Conservation (phyloP, 2,329 filamentous ascomycete species). For the Fusarium sp. region DNA sequence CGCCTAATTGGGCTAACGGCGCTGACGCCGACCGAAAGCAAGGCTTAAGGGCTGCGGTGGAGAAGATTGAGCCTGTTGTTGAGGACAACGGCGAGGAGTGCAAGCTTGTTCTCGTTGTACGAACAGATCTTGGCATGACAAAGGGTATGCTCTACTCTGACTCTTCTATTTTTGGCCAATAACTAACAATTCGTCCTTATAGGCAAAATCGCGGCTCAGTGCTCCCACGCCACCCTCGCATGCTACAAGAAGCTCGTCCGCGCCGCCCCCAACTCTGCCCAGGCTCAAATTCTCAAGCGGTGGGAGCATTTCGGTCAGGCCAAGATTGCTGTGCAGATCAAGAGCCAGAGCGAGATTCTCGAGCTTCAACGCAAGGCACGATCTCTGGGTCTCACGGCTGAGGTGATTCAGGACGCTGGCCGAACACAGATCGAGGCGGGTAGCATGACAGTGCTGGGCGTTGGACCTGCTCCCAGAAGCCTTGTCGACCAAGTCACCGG, state of each 20-base stretch:
- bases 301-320: constrained; percentile 92
- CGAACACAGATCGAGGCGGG: constrained; percentile 96
- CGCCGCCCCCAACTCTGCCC: constrained; percentile 65
- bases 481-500: constrained; percentile 89
- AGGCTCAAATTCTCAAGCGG: constrained; percentile 76
- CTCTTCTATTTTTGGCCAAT: fast-evolving
- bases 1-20: constrained; percentile 75
- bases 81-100: constrained; percentile 77
- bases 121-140: constrained; percentile 96
- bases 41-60: constrained; percentile 61
- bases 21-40: constrained; percentile 70
- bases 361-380: constrained; percentile 81
- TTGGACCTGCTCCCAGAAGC: constrained; percentile 85
- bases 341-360: constrained; percentile 86
- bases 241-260: constrained; percentile 89
- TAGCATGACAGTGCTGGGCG: constrained; percentile 90
- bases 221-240: constrained; percentile 93
- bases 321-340: constrained; percentile 92
- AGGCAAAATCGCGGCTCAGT: constrained; percentile 98
- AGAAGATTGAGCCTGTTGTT: constrained; percentile 57
- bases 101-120: constrained; percentile 91
- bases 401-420: constrained; percentile 94
- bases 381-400: constrained; percentile 86
- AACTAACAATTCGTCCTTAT: constrained; percentile 1
- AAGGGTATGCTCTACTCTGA: constrained; percentile 74